These are phyloP conservation scores for Flaveria sonorensis DNA, from an alignment of 129 eudicot species.

Conservation along the genomic window DNA sequence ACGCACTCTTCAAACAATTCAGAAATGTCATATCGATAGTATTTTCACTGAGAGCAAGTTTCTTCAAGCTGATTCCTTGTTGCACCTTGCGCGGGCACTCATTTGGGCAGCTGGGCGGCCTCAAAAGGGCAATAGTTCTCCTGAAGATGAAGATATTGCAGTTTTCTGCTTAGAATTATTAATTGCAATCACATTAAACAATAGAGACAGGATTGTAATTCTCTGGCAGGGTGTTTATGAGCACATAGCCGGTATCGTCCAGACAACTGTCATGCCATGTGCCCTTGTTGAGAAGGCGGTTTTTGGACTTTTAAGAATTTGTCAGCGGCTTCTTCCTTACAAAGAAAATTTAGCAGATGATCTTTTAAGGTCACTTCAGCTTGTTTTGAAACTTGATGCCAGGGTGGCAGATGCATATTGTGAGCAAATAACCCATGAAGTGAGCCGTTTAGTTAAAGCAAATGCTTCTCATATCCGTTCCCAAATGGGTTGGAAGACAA, in stretches of 20 bases:
- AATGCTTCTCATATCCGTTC: slow-evolving; percentile 75
- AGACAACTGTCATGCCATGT: slow-evolving; percentile 79
- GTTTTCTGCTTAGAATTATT: slow-evolving; percentile 86
- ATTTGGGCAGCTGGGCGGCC: slow-evolving; percentile 96
- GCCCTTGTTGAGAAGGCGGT: slow-evolving; percentile 89
- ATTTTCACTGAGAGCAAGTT: slow-evolving; percentile 88
- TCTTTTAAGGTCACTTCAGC: slow-evolving; percentile 73
- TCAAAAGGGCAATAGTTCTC: slow-evolving; percentile 71
- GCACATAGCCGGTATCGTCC: slow-evolving; percentile 79
- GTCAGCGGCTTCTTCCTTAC: slow-evolving; percentile 85
- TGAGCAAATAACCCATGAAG: slow-evolving; percentile 86
- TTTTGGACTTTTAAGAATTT: slow-evolving; percentile 81
- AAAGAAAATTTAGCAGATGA: slow-evolving; percentile 90
- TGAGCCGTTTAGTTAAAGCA: slow-evolving; percentile 68
- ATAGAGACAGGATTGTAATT: slow-evolving; percentile 77
- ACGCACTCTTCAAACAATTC: slow-evolving; percentile 82
- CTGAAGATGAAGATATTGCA: slow-evolving; percentile 86
- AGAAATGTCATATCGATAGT: slow-evolving; percentile 86
- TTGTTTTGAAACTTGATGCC: slow-evolving; percentile 79
- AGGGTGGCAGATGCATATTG: slow-evolving; percentile 87
- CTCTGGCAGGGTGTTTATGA: slow-evolving; percentile 93
- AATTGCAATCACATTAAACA: slow-evolving; percentile 80
- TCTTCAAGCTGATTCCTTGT: slow-evolving; percentile 72
- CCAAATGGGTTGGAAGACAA: slow-evolving; percentile 84
- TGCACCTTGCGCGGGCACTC: slow-evolving; percentile 86